Conservation (phyloP, 306 rosid species). For the Astragalus membranaceus region DNA sequence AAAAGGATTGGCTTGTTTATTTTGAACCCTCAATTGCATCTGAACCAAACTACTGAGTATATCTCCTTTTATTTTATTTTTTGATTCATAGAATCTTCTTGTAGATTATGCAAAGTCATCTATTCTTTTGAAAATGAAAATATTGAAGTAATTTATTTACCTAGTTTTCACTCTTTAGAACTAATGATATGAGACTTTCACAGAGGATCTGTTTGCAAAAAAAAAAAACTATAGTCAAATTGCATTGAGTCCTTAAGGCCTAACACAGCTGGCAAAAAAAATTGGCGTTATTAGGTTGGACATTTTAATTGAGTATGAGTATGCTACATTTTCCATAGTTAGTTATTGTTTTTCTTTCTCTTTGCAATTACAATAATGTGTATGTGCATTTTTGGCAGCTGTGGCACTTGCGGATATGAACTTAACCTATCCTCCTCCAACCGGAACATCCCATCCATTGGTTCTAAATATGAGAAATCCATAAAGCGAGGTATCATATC, state of each 20-base stretch:
- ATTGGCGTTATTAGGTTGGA: too few relatives aligned
- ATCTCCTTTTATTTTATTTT: background rate
- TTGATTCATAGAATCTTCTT: too few relatives aligned
- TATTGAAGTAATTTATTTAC: too few relatives aligned
- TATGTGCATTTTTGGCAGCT: constrained; percentile 35
- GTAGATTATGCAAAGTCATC: too few relatives aligned
- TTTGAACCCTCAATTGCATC: background rate
- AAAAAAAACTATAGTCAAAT: too few relatives aligned
- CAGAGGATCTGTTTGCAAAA: background rate
- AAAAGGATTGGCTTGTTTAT: background rate
- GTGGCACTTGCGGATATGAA: constrained; percentile 83
- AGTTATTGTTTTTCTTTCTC: too few relatives aligned
- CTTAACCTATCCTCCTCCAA: constrained; percentile 70
- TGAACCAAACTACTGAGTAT: background rate
- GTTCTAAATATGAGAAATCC: constrained; percentile 80
- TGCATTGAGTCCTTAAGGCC: too few relatives aligned
- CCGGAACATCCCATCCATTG: constrained; percentile 62
- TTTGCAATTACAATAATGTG: background rate
- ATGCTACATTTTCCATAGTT: too few relatives aligned
- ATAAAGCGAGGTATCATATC: constrained; percentile 81
- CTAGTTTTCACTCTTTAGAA: too few relatives aligned
- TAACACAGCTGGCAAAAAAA: too few relatives aligned
- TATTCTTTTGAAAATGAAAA: too few relatives aligned
- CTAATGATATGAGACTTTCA: background rate
- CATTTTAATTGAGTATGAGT: too few relatives aligned